Evolutionary conservation across 2,329 filamentous ascomycete genomes (phyloP), one percentile per base, ranked within the genome.

Genomic region (Metarhizium sp.): DNA sequence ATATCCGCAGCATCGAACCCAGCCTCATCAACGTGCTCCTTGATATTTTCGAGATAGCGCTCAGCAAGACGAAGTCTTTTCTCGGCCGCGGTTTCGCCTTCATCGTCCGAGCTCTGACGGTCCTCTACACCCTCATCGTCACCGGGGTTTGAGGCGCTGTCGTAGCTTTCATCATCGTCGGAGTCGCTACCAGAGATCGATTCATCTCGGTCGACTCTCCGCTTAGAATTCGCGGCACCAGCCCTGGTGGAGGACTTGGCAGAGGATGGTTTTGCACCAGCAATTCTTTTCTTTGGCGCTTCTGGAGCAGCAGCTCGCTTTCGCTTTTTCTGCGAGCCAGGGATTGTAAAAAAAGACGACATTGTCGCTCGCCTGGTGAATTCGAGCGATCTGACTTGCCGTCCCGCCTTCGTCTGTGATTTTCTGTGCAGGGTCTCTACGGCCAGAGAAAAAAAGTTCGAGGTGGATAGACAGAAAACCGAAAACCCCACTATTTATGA

Each of bases 331-430:
- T 92, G 87, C 52, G 88, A 87, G 45, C 88, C 87, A 6, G 94
- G 91, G 43, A 87, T 77, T 52, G 92, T 96, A 74, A 99, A 99
- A 74, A 97, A 99, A 43, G 92, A 96, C 66, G 92, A 95, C 92
- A 95, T 95, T 62, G 61, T 75, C 63, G 64, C 59, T 62, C 56
- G 52, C 48, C 38, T 43, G 34, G 25, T 55, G 49, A 52, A 46
- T 36, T 50, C 48, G 46, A 48, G 40, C 7, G 40, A 38, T 50
- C 25, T 20, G 20, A 43, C 30, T 51, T 54, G n/a, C 38, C 59
- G 55, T 58, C 61, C 61, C 63, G 57, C 54, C 58, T 55, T 59
- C 51, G 40, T 46, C 50, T 34, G 47, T 34, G 32, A 46, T 51
- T 46, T 55, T 46, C 46, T 43, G 46, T 50, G 20, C 43, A 46